Conservation (phyloP, 495 filamentous ascomycete genomes). For the Lasiosphaeria miniovina region DNA sequence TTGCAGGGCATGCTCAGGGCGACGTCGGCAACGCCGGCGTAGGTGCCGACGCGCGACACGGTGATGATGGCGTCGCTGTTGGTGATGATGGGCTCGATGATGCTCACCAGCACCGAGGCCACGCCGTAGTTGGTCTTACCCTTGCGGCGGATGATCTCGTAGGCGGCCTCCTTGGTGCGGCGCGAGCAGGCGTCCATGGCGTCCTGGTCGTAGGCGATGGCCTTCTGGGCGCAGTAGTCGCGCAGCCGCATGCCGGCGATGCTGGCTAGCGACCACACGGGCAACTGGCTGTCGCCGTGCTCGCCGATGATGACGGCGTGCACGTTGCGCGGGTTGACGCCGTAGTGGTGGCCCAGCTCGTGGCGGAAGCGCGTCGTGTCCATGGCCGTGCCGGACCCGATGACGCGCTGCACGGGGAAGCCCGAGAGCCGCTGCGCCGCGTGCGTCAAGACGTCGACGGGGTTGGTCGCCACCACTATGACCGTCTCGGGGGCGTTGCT, state of each 20-base stretch:
- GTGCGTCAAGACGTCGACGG: slow-evolving; percentile 34
- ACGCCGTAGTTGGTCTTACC: slow-evolving; percentile 62
- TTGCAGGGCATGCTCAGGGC: slow-evolving; percentile 35
- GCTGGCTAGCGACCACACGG: slow-evolving; percentile 32
- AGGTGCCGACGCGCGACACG: slow-evolving; percentile 28
- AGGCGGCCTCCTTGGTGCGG: slow-evolving; percentile 40
- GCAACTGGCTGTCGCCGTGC: slow-evolving; percentile 33
- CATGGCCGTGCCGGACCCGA: slow-evolving; percentile 34
- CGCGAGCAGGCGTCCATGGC: slow-evolving; percentile 22
- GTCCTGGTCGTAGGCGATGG: slow-evolving; percentile 20
- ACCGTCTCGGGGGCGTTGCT: slow-evolving; percentile 29
- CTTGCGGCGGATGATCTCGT: slow-evolving; percentile 55
- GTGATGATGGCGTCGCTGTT: slow-evolving; percentile 29
- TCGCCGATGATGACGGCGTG: slow-evolving; percentile 34
- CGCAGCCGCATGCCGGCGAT: slow-evolving; percentile 31
- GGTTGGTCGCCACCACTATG: slow-evolving; percentile 33
- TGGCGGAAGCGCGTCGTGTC: slow-evolving; percentile 34
- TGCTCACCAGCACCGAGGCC: slow-evolving; percentile 39
- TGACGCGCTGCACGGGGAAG: slow-evolving; percentile 29
- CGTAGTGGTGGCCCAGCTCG: slow-evolving; percentile 29
- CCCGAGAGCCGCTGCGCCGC: slow-evolving; percentile 26
- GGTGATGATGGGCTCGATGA: slow-evolving; percentile 30
- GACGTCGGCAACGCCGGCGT: slow-evolving; percentile 28
- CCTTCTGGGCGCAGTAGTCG: slow-evolving; percentile 27
- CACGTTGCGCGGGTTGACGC: slow-evolving; percentile 32